Percentiles rank a stretch among this genome's conserved stretches.
These are phyloP conservation scores for Tylopilus sp. DNA, from an alignment of 768 basidiomycete species.

Conservation along the genomic window DNA sequence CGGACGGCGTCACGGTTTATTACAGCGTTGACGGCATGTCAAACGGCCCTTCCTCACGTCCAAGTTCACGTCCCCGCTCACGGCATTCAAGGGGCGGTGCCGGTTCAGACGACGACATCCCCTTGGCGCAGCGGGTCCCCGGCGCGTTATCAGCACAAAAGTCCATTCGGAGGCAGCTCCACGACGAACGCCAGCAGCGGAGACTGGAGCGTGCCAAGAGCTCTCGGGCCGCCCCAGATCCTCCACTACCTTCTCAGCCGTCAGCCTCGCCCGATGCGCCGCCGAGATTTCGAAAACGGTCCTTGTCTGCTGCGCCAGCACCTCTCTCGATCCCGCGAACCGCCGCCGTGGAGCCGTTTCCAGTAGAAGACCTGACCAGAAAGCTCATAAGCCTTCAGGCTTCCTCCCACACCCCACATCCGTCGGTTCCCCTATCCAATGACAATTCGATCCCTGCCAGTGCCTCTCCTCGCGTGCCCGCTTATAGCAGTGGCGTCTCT, in stretches of 20 bases:
- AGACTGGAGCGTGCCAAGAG: constrained; percentile 44
- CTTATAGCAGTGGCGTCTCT: constrained; percentile 13
- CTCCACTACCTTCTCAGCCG: constrained; percentile 16
- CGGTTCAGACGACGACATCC: constrained; percentile 72
- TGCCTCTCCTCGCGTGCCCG: constrained; percentile 10
- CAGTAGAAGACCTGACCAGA: constrained; percentile 55
- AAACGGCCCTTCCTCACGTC: constrained; percentile 18
- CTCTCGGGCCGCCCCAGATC: constrained; percentile 18
- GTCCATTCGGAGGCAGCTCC: constrained; percentile 69
- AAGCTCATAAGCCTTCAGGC: constrained; percentile 54
- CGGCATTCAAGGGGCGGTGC: constrained; percentile 22
- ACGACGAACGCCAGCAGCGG: constrained; percentile 61
- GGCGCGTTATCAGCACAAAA: constrained; percentile 80
- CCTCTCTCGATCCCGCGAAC: constrained; percentile 29
- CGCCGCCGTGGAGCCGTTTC: constrained; percentile 37
- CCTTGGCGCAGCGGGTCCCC: constrained; percentile 79
- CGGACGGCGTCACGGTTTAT: constrained; percentile 40
- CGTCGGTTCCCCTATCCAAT: constrained; percentile 6
- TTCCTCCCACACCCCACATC: constrained; percentile 14
- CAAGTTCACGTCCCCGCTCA: constrained; percentile 21
- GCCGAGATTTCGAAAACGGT: constrained; percentile 35
- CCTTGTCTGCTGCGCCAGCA: constrained; percentile 26
- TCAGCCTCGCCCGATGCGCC: constrained; percentile 33
- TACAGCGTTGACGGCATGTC: constrained; percentile 40
- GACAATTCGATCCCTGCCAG: constrained; percentile 9